These are phyloP conservation scores for Pestalotiopsis sp. DNA, from an alignment of 2,329 filamentous ascomycete species.

Conservation along the genomic window DNA sequence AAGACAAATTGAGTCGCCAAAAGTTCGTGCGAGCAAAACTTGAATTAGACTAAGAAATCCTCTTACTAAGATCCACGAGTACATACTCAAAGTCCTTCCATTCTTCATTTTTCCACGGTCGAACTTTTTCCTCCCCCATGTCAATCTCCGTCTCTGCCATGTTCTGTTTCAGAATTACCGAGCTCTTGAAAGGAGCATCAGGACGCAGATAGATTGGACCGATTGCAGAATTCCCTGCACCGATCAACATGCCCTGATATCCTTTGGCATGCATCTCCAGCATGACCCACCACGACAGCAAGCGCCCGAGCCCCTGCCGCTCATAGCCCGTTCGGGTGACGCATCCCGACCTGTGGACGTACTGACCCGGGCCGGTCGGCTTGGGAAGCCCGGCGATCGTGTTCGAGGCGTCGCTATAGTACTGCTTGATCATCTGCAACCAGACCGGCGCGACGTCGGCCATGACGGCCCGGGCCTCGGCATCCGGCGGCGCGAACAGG, in stretches of 20 bases:
- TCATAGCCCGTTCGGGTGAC: constrained; percentile 22
- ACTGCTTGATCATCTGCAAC: constrained; percentile 1
- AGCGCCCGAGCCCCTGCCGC: constrained; percentile 20
- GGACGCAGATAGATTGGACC: background rate
- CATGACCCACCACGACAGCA: constrained; percentile 2
- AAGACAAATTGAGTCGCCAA: no score
- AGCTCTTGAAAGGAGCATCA: constrained; percentile 5
- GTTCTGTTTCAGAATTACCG: background rate
- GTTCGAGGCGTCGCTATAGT: background rate
- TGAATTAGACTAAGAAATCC: background rate
- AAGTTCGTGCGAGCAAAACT: no score
- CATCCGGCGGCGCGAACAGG: constrained; percentile 20
- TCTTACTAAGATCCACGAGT: background rate
- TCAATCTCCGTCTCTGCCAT: background rate
- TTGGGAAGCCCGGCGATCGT: constrained; percentile 15
- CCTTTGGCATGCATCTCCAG: background rate
- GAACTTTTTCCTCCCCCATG: background rate
- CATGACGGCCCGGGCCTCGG: constrained; percentile 12
- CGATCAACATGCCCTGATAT: background rate
- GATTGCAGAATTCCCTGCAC: background rate
- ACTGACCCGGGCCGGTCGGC: constrained; percentile 21
- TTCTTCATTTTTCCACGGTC: background rate
- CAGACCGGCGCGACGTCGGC: constrained; percentile 17
- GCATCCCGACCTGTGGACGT: constrained; percentile 23
- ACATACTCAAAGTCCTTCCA: background rate